Base-by-base conservation (phyloP, 768 basidiomycete genomes). In the Amanita muscaria region DNA sequence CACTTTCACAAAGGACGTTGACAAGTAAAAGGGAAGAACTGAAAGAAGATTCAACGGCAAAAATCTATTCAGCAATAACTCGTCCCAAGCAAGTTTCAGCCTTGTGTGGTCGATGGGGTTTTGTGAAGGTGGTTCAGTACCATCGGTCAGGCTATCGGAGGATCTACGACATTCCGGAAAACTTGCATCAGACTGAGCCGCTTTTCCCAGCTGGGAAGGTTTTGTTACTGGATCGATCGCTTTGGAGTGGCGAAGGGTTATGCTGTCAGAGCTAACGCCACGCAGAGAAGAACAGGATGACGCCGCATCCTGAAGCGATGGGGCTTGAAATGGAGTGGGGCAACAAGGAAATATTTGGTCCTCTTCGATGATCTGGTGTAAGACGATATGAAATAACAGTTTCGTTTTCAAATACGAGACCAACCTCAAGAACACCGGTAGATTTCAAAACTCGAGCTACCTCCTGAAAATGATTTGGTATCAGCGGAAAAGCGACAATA, bases 11-110 rank as follows among this genome's bases (percentile, higher is more conserved):
- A 85, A 86, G 6, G 53, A 49, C 42, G 69, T 72, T 14, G 73
- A 73, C 29, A 87, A 65, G 52, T 85, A 80, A 50, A 85, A 80
- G 0, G 80, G 81, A 40, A 86, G 67, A 40, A 84, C 68, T 14
- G 77, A 70, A 48, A 77, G 63, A 5, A 79, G 56, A 15, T 72
- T 72, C 6, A 72, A 58, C 0, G 75, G 63, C 25, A 86, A 62
- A 54, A 83, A 82, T 14, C 76, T 67, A 18, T 60, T 65, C 34
- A 70, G 57, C 22, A 86, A 69, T 81, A 86, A 82, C 31, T 71
- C 69, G 42, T 79, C 75, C 81, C 83, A 86, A 4, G 81, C 76
- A 3, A 65, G 62, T 57, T 74, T 73, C 32, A 87, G 68, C 43
- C 69, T 68, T 11, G 72, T 63, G 53, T 87, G 83, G 53, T 42